Evolutionary conservation across 768 basidiomycete species (phyloP), one percentile per base, ranked within the genome.

Genomic region (Suillus weaverae): DNA sequence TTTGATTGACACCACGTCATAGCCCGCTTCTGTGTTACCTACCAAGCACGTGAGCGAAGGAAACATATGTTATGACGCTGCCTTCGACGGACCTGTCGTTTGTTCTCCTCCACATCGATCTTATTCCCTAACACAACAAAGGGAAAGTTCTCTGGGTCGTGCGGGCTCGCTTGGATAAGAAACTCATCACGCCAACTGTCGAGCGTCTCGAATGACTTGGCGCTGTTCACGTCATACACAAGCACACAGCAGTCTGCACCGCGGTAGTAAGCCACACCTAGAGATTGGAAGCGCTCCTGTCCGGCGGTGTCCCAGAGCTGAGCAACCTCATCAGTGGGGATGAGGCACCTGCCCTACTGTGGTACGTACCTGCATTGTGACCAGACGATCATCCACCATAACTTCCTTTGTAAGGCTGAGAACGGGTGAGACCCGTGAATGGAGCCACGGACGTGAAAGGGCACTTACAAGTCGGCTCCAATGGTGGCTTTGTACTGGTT

Each of bases 1-100:
- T 99, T 99, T 64, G 96, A 91, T 72, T 99, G 96, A 77, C 97
- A 99, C 97, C 97, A 99, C 5, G 97, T 94, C 95, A 99, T 98
- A 20, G 97, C 97, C 50, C 97, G 92, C 77, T 99, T 99, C 89
- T 99, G 97, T 10, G 95, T 94, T 33, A 99, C 96, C 95, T 97
- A 70, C 33, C 48, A 61, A 33, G 60, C 70, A 43, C 1, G 50
- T 38, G 46, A 63, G 44, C n/a, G 5, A 36, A 43, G 35, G 22
- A 44, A 30, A 30, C n/a, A 33, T 36, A 26, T n/a, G 14, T 48
- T 5, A 46, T 18, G 50, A 26, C 6, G 35, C 44, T 32, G 46
- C 7, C 2, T 22, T 71, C 85, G 66, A 41, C 57, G 18, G 64
- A 95, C 96, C 88, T 97, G 95, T 69, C 97, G 89, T 79, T 98